Evolutionary conservation across 345 rosid species (phyloP).

Genomic region (Bruguiera gymnorhiza): DNA sequence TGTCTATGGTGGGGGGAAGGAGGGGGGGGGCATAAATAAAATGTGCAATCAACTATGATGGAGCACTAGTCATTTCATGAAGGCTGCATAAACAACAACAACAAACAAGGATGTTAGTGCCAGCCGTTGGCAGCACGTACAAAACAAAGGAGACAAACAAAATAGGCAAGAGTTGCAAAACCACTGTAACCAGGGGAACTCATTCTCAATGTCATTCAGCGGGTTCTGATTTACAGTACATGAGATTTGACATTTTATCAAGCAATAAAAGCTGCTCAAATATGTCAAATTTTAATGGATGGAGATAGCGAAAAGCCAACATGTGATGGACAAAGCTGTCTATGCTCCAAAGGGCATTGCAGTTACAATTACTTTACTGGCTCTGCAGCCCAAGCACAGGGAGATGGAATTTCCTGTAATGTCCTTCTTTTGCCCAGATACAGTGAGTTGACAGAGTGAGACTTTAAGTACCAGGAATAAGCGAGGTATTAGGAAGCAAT

Average conservation of each 20-base stretch:
- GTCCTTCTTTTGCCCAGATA: too few relatives aligned
- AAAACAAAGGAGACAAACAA: conserved; percentile 20
- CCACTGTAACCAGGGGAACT: background rate
- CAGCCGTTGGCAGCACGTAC: conserved; percentile 18
- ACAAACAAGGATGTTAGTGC: conserved; percentile 10
- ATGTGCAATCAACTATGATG: conserved; percentile 27
- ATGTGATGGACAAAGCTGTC: background rate
- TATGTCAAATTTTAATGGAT: conserved; percentile 2
- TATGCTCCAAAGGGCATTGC: background rate
- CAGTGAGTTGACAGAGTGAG: too few relatives aligned
- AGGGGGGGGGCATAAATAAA: conserved; percentile 34
- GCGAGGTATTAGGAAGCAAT: too few relatives aligned
- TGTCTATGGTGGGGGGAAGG: conserved; percentile 13
- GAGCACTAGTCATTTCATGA: conserved; percentile 20
- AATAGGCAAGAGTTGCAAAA: conserved; percentile 2
- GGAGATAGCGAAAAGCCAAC: conserved; percentile 7
- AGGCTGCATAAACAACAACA: conserved; percentile 15
- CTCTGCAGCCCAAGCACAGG: too few relatives aligned
- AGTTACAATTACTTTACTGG: too few relatives aligned
- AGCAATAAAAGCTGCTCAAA: background rate
- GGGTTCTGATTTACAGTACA: background rate
- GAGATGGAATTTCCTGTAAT: too few relatives aligned
- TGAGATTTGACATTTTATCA: background rate
- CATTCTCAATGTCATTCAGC: conserved; percentile 4
- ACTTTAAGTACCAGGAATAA: too few relatives aligned